phyloP scores from a whole-genome alignment of 208 protist genomes.

The Porcisia deanei region DNA sequence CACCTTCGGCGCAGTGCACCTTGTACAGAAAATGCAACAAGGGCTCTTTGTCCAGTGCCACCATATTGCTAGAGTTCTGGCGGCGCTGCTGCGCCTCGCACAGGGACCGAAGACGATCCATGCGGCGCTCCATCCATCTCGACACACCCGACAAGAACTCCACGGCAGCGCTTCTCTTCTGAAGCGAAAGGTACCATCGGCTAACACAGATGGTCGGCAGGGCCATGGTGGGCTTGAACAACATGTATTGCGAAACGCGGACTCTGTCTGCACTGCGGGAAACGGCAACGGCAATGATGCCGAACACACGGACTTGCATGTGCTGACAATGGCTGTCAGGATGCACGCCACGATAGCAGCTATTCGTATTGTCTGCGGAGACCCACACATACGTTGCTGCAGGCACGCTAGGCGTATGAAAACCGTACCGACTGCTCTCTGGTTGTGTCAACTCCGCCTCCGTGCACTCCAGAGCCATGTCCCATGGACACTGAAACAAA shows the following conservation, averaged over 20 bases:
- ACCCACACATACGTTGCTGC: constrained; percentile 36
- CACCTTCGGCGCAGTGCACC: constrained; percentile 14
- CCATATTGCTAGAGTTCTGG: background rate
- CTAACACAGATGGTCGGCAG: background rate
- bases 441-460: constrained; percentile 9
- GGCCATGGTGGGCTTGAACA: constrained; percentile 13
- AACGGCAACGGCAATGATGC: constrained; percentile 37
- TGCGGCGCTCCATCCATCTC: constrained; percentile 20
- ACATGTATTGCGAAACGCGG: constrained; percentile 34
- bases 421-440: constrained; percentile 29
- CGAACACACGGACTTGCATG: constrained; percentile 24
- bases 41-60: constrained; percentile 24
- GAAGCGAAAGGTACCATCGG: constrained; percentile 3
- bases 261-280: constrained; percentile 24
- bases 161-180: background rate
- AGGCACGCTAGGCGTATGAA: constrained; percentile 35
- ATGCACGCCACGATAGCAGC: constrained; percentile 1
- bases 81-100: constrained; percentile 17
- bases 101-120: constrained; percentile 7
- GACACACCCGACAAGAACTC: constrained; percentile 5
- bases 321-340: constrained; percentile 20
- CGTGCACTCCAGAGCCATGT: constrained; percentile 20
- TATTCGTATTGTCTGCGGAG: constrained; percentile 5
- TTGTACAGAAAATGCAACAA: constrained; percentile 21
- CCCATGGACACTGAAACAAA: constrained; percentile 16